These are phyloP conservation scores for Plenodomus lindquistii DNA, from an alignment of 2,329 filamentous ascomycete species.

Conservation along the genomic window DNA sequence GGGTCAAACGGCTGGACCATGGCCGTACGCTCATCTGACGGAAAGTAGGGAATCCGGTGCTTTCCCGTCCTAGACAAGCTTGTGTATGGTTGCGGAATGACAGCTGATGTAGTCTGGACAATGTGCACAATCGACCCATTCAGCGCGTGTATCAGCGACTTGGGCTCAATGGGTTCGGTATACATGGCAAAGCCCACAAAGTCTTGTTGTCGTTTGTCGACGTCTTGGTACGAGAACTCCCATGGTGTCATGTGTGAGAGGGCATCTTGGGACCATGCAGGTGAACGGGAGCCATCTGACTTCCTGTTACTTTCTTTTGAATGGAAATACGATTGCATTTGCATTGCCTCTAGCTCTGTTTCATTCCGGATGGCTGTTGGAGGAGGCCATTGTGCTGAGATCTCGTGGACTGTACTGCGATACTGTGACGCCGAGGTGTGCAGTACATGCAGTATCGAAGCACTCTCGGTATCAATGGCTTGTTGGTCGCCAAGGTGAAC, in stretches of 20 bases:
- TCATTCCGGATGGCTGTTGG: conserved; percentile 58
- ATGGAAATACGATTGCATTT: conserved; percentile 81
- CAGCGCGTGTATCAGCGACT: conserved; percentile 66
- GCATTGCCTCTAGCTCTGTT: conserved; percentile 71
- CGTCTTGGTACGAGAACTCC: conserved; percentile 63
- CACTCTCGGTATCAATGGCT: conserved; percentile 58
- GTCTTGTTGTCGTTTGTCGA: conserved; percentile 50
- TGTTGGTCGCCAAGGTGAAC: conserved; percentile 62
- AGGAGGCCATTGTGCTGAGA: conserved; percentile 59
- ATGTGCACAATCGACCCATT: conserved; percentile 72
- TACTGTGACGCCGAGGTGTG: conserved; percentile 44
- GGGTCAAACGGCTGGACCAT: conserved; percentile 60
- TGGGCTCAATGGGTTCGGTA: conserved; percentile 63
- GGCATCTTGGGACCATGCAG: conserved; percentile 58
- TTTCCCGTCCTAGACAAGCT: conserved; percentile 48
- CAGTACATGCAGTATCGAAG: conserved; percentile 60
- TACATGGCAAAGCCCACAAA: conserved; percentile 70
- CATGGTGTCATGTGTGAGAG: conserved; percentile 63
- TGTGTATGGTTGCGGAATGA: conserved; percentile 21
- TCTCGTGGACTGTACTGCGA: conserved; percentile 51
- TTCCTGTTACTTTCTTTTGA: conserved; percentile 17
- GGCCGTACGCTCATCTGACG: conserved; percentile 50
- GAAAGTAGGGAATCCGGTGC: conserved; percentile 66
- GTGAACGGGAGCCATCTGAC: conserved; percentile 13
- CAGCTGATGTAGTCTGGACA: conserved; percentile 61